phyloP scores from a whole-genome alignment of 805 yeast species.

The Myxozyma udenii region DNA sequence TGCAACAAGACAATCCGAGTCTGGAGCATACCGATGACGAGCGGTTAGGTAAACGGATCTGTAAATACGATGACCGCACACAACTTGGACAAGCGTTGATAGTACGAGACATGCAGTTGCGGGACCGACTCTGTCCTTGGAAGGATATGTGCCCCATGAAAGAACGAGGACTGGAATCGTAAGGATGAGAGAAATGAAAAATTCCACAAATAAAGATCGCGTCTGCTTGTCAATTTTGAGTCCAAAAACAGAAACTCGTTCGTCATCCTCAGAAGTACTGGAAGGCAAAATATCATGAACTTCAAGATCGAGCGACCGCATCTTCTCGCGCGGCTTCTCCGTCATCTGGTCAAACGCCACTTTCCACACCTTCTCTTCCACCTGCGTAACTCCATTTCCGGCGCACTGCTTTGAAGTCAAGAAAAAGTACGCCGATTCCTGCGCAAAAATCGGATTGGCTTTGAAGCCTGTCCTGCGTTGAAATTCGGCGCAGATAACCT shows the following conservation, averaged over 20 bases:
- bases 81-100: constrained; percentile 15
- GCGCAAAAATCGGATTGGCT: constrained; percentile 4
- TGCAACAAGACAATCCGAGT: constrained; percentile 20
- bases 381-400: constrained; percentile 1
- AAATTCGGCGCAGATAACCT: constrained; percentile 10
- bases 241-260: not conserved
- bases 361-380: constrained; percentile 1
- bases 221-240: not conserved
- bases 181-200: not conserved
- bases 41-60: constrained; percentile 7
- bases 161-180: constrained; percentile 25
- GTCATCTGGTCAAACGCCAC: constrained; percentile 7
- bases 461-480: constrained; percentile 19
- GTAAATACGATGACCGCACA: constrained; percentile 10
- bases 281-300: constrained; percentile 10
- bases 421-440: constrained; percentile 9
- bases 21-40: not conserved
- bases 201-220: not conserved
- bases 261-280: not conserved
- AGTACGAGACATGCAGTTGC: constrained; percentile 7
- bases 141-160: constrained; percentile 11
- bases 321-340: constrained; percentile 4
- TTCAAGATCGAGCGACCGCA: constrained; percentile 6
- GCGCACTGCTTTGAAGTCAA: not conserved
- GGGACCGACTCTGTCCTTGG: not conserved